These are phyloP conservation scores for Cytospora schulzeri DNA, from an alignment of 2,329 filamentous ascomycete genomes.

Conservation along the genomic window DNA sequence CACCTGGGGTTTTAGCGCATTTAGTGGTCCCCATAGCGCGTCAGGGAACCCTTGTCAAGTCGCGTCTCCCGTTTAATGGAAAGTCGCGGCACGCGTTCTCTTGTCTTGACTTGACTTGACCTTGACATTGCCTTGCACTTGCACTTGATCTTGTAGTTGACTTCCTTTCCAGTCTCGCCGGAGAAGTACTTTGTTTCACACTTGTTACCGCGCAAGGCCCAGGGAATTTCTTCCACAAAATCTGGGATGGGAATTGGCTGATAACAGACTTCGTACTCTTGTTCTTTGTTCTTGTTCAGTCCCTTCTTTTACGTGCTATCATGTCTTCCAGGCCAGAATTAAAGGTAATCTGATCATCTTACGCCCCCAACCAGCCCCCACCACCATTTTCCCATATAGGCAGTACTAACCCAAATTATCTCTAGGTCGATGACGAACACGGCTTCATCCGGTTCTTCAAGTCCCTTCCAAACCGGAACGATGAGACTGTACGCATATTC, in stretches of 20 bases:
- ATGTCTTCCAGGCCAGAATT: slow-evolving; percentile 75
- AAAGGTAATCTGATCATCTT: slow-evolving; percentile 53
- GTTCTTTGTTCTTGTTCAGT: neutral
- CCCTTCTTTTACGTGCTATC: slow-evolving; percentile 31
- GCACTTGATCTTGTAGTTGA: slow-evolving; percentile 2
- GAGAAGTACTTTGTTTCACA: neutral
- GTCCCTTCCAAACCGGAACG: slow-evolving; percentile 70
- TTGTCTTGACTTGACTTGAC: neutral
- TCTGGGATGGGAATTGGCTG: neutral
- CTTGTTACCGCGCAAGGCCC: neutral
- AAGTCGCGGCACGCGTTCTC: slow-evolving; percentile 21
- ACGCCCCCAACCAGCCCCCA: neutral
- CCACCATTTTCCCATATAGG: neutral
- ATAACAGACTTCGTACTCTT: neutral
- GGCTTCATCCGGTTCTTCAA: slow-evolving; percentile 98
- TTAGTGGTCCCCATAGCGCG: neutral
- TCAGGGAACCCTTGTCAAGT: neutral
- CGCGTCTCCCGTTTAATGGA: slow-evolving; percentile 11
- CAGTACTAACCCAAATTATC: slow-evolving; percentile 24
- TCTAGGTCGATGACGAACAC: slow-evolving; percentile 88
- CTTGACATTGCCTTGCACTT: neutral
- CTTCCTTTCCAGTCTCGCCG: neutral
- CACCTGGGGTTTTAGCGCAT: neutral
- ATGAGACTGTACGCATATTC: slow-evolving; percentile 85
- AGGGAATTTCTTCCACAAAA: too few relatives aligned